Evolutionary conservation across 495 filamentous ascomycete species (phyloP), one percentile per base, ranked within the genome.

Genomic region (Penicillium dipodomyicola): DNA sequence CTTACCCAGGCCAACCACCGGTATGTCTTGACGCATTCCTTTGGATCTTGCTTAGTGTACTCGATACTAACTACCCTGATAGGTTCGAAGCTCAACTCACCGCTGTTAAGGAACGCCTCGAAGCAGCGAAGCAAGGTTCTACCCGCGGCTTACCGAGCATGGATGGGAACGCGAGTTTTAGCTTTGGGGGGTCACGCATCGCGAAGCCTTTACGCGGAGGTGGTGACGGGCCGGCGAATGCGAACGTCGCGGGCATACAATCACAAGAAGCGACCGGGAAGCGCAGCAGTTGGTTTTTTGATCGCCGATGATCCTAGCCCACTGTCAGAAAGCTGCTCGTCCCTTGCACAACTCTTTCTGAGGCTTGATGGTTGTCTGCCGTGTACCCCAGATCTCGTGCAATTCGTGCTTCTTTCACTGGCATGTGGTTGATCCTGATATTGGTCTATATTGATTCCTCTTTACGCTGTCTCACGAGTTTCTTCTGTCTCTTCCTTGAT

Each of bases 61-160:
- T 15, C 27, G 35, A 67, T 59, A n/a, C 52, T 67, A 37, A 65
- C 33, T 12, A 19, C 33, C 10, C 15, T 19, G 4, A 43, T 69
- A 96, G 94, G 72, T 98, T 98, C 80, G 94, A 98, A 80, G 85
- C 88, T 15, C 94, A 98, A 76, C 88, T 98, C 69, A 88, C 92
- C 5, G 92, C 92, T 54, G 94, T 98, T 70, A 97, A 97, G 77
- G 94, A 97, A 75, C 88, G 94, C 59, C 86, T 97, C 54, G 94
- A 97, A 73, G 92, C 92, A 50, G 94, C 91, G 63, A 98, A 97
- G 75, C 82, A 85, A 50, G 91, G 91, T 61, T 90, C 85, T 52
- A 93, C 92, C 12, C 87, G 90, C 56, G 89, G 89, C 49, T 80
- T 96, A 30, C 82, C 85, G 54, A 82, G 84, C 42, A 80, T 85